Evolutionary conservation across 1,284 basidiomycete genomes (phyloP).

Genomic region (Sporisorium graminicola): DNA sequence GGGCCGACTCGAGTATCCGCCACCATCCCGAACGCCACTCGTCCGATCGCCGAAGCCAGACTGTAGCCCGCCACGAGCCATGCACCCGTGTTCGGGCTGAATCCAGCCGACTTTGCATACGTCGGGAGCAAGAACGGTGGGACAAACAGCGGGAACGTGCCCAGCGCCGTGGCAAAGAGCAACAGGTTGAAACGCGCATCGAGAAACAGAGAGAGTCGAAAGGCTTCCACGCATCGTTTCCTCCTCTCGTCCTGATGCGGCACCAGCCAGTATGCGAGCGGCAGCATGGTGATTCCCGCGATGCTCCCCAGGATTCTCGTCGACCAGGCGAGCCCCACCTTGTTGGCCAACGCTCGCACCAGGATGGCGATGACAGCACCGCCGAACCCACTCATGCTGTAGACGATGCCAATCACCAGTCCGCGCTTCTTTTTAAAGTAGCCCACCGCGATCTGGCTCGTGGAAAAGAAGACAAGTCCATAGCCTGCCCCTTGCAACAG

Average conservation of each 20-base stretch:
- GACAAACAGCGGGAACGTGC: conserved; percentile 69
- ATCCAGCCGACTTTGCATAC: conserved; percentile 65
- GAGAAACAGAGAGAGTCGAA: conserved; percentile 58
- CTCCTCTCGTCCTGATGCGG: conserved; percentile 27
- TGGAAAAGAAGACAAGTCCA: conserved; percentile 47
- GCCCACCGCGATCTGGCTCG: conserved; percentile 47
- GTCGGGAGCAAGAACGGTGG: conserved; percentile 70
- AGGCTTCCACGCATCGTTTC: conserved; percentile 25
- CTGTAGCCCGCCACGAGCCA: conserved; percentile 58
- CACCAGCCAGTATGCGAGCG: conserved; percentile 40
- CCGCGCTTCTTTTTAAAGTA: conserved; percentile 68
- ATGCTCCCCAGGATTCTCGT: conserved; percentile 53
- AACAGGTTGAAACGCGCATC: conserved; percentile 64
- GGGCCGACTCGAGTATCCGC: conserved; percentile 53
- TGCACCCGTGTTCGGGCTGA: conserved; percentile 60
- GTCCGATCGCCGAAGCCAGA: conserved; percentile 46
- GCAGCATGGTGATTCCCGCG: conserved; percentile 23
- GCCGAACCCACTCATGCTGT: conserved; percentile 67
- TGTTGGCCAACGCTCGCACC: conserved; percentile 51
- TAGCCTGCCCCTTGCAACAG: conserved; percentile 44
- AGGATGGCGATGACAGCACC: conserved; percentile 65
- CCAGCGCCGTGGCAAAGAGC: conserved; percentile 64
- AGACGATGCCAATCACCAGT: conserved; percentile 68
- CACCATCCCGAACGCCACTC: conserved; percentile 49
- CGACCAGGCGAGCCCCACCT: conserved; percentile 58